phyloP scores from a whole-genome alignment of 1,284 basidiomycete genomes.

The Peniophora sp. region DNA sequence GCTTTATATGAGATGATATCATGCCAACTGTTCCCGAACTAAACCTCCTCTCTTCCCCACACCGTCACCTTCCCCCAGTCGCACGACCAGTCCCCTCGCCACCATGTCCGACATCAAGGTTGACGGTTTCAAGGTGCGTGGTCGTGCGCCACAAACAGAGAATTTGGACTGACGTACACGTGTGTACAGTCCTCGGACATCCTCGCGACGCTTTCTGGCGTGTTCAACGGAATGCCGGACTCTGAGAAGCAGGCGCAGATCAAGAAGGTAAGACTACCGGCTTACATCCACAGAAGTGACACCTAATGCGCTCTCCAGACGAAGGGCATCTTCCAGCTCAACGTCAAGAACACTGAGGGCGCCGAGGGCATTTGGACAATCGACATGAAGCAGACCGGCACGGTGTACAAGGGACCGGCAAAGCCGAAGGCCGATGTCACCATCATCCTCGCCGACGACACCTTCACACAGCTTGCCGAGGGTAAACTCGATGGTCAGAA shows the following conservation, averaged over 20 bases:
- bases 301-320: slow-evolving; percentile 44
- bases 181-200: slow-evolving; percentile 59
- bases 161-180: background rate
- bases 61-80: background rate
- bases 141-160: background rate
- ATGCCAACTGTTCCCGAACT: too few relatives aligned
- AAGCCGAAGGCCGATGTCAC: slow-evolving; percentile 73
- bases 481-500: slow-evolving; percentile 87
- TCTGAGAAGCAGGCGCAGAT: slow-evolving; percentile 74
- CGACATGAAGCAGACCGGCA: slow-evolving; percentile 88
- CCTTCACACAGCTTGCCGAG: slow-evolving; percentile 54
- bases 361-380: slow-evolving; percentile 87
- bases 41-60: background rate
- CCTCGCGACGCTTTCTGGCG: slow-evolving; percentile 52
- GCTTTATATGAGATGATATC: too few relatives aligned
- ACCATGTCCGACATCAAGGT: slow-evolving; percentile 30
- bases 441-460: slow-evolving; percentile 68
- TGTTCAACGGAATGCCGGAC: slow-evolving; percentile 60
- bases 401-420: slow-evolving; percentile 73
- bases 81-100: background rate
- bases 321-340: slow-evolving; percentile 88
- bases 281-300: background rate
- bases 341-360: slow-evolving; percentile 72
- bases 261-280: slow-evolving; percentile 61
- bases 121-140: slow-evolving; percentile 26